Conservation (phyloP, 2,329 filamentous ascomycete species). For the Colletotrichum siamense region DNA sequence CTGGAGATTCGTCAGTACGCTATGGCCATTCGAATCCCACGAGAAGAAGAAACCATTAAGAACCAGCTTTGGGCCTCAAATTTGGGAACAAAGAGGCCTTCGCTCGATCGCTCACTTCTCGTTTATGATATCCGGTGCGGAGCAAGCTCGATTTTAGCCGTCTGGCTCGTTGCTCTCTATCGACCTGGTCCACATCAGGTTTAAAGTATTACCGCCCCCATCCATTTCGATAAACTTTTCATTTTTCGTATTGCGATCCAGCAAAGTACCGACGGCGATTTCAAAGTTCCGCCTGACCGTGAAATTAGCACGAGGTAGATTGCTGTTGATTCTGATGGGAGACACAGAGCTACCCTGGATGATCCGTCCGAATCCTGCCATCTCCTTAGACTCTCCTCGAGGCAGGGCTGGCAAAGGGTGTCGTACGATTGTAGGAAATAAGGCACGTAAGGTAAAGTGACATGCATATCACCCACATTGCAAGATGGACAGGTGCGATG, state of each 20-base stretch:
- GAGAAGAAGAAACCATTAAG: constrained; percentile 6
- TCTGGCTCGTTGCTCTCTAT: neutral
- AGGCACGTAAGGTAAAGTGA: neutral
- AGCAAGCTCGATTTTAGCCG: neutral
- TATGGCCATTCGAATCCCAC: neutral
- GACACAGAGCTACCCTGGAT: neutral
- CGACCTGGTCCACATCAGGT: neutral
- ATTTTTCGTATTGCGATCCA: neutral
- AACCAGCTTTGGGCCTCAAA: neutral
- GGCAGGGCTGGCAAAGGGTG: neutral
- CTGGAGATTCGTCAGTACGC: neutral
- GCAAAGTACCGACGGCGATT: neutral
- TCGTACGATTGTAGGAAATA: constrained; percentile 1
- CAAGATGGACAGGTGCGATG: neutral
- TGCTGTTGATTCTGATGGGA: neutral
- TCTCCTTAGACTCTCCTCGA: no score
- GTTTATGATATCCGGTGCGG: neutral
- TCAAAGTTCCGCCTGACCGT: neutral
- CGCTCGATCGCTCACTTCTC: neutral
- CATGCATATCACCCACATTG: neutral
- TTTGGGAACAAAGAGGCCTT: neutral
- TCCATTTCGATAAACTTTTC: neutral
- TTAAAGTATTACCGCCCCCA: neutral
- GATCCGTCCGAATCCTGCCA: neutral
- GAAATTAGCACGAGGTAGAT: neutral